Evolutionary conservation across 225 moss, liverwort and hornwort species (phyloP), one percentile per base, ranked within the genome.

Genomic region (Asterella californica): DNA sequence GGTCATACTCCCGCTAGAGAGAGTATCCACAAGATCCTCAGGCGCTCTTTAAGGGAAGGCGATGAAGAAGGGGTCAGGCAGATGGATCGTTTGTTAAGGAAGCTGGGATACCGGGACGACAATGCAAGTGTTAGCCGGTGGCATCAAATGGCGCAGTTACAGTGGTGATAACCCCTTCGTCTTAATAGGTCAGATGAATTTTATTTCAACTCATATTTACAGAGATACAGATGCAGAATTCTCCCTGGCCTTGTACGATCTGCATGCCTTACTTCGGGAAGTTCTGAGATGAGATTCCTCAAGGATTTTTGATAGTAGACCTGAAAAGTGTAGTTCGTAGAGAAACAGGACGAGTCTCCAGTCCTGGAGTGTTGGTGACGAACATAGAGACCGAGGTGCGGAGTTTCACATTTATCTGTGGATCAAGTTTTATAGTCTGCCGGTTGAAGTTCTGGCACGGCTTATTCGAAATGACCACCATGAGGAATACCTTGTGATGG

Each of bases 21-120:
- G 52, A 79, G 79, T 46, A 49, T 88, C 2, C 62, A 77, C 67
- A 92, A 88, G 82, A 79, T 94, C 63, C 91, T 86, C 86, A 90
- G 92, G 82, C 87, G 94, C 27, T 90, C 84, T 81, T 64, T 85
- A 29, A 86, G 87, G 87, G 90, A 91, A 84, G 82, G 79, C 25
- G 87, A 91, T 69, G 27, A 30, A 8, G 78, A 78, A 67, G 82
- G 86, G 34, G 70, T 45, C 37, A 80, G 69, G 2, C 8, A 84
- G 49, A 48, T 90, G 59, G 79, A 81, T 67, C 32, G 34, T 15
- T 76, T 90, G 63, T 54, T 88, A 76, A 81, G 74, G 63, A 71
- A 74, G 21, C 57, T 83, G 11, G 94, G 91, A 71, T 88, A 90
- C 67, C 75, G 85, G 50, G 91, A 91, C 78, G 14, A 1, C 45